Evolutionary conservation across 495 filamentous ascomycete genomes (phyloP), one percentile per base, ranked within the genome.

Genomic region (Aeminium ludgeri): DNA sequence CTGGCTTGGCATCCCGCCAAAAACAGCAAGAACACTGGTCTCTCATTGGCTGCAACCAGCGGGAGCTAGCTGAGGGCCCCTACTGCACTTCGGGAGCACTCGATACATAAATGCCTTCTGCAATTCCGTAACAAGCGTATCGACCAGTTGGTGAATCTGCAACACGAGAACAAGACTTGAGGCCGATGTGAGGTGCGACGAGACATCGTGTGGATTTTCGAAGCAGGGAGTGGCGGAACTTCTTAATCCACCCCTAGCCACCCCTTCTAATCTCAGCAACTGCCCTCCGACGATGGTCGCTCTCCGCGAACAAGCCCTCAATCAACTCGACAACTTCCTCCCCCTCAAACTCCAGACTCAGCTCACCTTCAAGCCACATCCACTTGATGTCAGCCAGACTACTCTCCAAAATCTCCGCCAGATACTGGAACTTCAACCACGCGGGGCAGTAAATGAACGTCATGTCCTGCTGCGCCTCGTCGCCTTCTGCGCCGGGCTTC

Each of bases 241-340:
- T n/a, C 23, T 25, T 3, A 3, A 25, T 25, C 23, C 8, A 3
- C 8, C 23, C 3, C 23, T 25, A 25, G 3, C 23, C 23, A 25
- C 35, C 35, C 23, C 46, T 10, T 55, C 70, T 72, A 47, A 97
- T 92, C 59, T 93, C 82, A 43, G 65, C 68, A 40, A 94, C 76
- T 17, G 80, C 78, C 50, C 72, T 74, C 53, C 80, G 70, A 34
- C 86, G 73, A 52, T 81, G 63, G 19, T 78, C 68, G 52, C 81
- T 85, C 56, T 93, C 87, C 41, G 86, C 86, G 64, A 99, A 99
- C 55, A 92, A 69, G 12, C 84, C 76, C 48, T 77, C 66, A 35
- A 99, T 79, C 59, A 99, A 51, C 49, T 96, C 89, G 15, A 92
- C 65, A 30, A 96, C 72, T 63, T 95, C 89, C 32, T 82, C 82